phyloP scores from a whole-genome alignment of 768 basidiomycete species.

The Leccinum longicurvipes region DNA sequence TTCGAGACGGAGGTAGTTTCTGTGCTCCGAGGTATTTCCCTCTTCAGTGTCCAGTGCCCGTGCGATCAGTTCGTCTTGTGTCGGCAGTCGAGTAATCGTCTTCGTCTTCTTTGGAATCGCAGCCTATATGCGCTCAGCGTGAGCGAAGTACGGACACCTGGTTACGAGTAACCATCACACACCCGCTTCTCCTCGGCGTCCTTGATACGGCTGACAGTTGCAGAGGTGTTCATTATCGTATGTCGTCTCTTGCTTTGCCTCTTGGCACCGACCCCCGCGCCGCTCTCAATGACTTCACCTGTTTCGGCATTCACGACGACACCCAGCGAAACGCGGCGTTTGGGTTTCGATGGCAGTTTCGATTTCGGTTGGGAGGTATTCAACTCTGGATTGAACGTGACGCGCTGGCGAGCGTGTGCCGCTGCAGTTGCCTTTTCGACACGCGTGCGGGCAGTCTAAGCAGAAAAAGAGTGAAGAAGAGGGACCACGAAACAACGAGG shows the following conservation, averaged over 20 bases:
- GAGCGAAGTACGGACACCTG: neutral
- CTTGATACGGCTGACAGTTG: slow-evolving; percentile 61
- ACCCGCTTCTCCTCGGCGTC: slow-evolving; percentile 64
- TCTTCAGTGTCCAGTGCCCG: slow-evolving; percentile 86
- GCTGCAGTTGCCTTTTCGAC: slow-evolving; percentile 62
- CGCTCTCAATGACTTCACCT: slow-evolving; percentile 47
- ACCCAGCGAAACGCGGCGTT: slow-evolving; percentile 54
- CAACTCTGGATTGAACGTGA: slow-evolving; percentile 62
- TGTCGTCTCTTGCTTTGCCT: slow-evolving; percentile 65
- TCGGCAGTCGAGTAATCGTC: slow-evolving; percentile 47
- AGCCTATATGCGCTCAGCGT: slow-evolving; percentile 37
- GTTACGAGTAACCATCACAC: slow-evolving; percentile 6
- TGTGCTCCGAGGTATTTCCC: slow-evolving; percentile 74
- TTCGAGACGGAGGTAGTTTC: slow-evolving; percentile 74
- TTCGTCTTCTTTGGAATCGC: slow-evolving; percentile 61
- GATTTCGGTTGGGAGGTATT: slow-evolving; percentile 29
- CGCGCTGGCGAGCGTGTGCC: slow-evolving; percentile 63
- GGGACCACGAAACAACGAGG: neutral
- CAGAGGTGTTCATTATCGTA: slow-evolving; percentile 69
- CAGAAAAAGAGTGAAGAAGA: neutral
- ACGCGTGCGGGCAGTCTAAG: slow-evolving; percentile 53
- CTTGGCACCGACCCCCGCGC: slow-evolving; percentile 23
- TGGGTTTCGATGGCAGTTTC: slow-evolving; percentile 25
- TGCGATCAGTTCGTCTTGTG: slow-evolving; percentile 82
- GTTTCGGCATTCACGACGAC: slow-evolving; percentile 57